Base-by-base conservation (phyloP, 2,329 filamentous ascomycete species). In the Fusarium foetens region DNA sequence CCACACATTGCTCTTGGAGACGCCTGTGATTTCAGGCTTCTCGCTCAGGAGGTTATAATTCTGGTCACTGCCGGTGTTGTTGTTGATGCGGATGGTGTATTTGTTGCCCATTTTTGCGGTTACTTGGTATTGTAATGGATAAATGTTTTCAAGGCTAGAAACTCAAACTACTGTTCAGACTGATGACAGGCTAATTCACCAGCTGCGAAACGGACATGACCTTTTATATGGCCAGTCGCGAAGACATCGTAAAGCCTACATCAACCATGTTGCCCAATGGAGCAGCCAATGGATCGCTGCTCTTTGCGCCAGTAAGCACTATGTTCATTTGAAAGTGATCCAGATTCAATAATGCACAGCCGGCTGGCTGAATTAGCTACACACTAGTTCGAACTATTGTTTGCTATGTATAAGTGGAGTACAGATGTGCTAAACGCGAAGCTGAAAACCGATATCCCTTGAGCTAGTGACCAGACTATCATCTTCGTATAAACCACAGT, bases 401-500 rank as follows among this genome's bases (percentile, higher is more conserved):
- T n/a, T n/a, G n/a, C n/a, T n/a, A n/a, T n/a, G n/a, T n/a, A n/a
- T n/a, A n/a, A n/a, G n/a, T n/a, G n/a, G n/a, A n/a, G n/a, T n/a
- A n/a, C n/a, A n/a, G n/a, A n/a, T 2, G 17, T 0, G 13, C 29
- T 23, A 29, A 5, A 4, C 27, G 45, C 45, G 21, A 49, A 19
- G 46, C 46, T 49, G 46, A 33, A 33, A 49, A 6, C 29, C 1
- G 29, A 33, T 31, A 31, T 49, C 46, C 14, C 29, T 49, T 33
- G 8, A 23, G 21, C 46, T 33, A 33, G 5, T 23, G 2, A 4
- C 29, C 16, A 23, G 16, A 23, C 29, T 33, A 49, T 49, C 10
- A 6, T 2, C 10, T 1, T 49, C 46, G 16, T 23, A 23, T 49
- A 31, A 33, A 33, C 29, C 0, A 0, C 3, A 2, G 7, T 17